These are phyloP conservation scores for Exophiala phaeomuriformis DNA, from an alignment of 2,329 filamentous ascomycete species.

Conservation along the genomic window DNA sequence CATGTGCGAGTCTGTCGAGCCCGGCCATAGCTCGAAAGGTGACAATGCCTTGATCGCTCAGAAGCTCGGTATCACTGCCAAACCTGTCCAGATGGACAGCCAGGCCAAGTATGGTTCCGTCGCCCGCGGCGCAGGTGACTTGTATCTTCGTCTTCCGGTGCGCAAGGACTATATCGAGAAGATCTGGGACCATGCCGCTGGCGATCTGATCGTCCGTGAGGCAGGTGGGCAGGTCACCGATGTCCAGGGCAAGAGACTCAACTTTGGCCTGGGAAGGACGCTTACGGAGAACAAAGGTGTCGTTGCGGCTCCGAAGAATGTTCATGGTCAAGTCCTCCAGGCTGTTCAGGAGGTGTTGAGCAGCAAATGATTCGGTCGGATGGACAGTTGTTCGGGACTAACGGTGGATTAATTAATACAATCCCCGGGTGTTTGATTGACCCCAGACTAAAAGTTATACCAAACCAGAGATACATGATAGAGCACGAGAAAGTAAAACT, in stretches of 20 bases:
- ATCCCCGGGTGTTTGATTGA: too few relatives aligned
- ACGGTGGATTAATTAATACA: too few relatives aligned
- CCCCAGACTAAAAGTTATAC: too few relatives aligned
- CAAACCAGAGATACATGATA: too few relatives aligned
- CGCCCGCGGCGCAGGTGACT: conserved; percentile 84
- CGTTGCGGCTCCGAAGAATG: conserved; percentile 70
- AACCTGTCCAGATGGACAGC: conserved; percentile 93
- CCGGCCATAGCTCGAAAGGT: conserved; percentile 80
- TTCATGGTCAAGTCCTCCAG: conserved; percentile 68
- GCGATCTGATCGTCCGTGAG: conserved; percentile 88
- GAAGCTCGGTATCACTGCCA: conserved; percentile 76
- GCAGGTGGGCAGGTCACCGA: conserved; percentile 90
- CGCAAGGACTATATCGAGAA: conserved; percentile 91
- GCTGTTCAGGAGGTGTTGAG: conserved; percentile 74
- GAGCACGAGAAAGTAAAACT: too few relatives aligned
- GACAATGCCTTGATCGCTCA: conserved; percentile 79
- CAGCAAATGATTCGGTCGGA: conserved; percentile 31
- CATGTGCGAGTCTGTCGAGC: conserved; percentile 95
- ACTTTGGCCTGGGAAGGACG: conserved; percentile 82
- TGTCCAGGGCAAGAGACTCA: conserved; percentile 71
- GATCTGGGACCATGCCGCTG: conserved; percentile 98
- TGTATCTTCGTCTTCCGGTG: conserved; percentile 84
- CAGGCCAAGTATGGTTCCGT: conserved; percentile 98
- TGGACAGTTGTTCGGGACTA: too few relatives aligned
- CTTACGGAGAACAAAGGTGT: conserved; percentile 88